phyloP scores from a whole-genome alignment of 2,329 filamentous ascomycete genomes.

The Dactylonectria estremocensis region DNA sequence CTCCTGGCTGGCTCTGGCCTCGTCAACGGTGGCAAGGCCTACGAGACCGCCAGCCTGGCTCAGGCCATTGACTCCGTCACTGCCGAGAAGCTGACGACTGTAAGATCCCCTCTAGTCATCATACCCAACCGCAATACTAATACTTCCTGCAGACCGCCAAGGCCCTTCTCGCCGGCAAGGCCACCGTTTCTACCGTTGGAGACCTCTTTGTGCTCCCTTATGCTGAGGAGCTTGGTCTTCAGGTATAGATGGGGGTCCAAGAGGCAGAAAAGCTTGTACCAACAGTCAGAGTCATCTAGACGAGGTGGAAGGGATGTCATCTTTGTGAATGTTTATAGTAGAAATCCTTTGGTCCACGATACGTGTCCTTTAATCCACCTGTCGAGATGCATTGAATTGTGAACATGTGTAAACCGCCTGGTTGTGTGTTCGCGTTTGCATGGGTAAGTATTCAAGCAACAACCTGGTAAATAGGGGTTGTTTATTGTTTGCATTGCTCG shows the following conservation, averaged over 20 bases:
- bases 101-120: conserved; percentile 64
- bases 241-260: conserved; percentile 77
- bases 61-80: conserved; percentile 87
- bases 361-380: conserved; percentile 33
- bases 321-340: conserved; percentile 64
- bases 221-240: conserved; percentile 93
- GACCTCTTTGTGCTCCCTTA: conserved; percentile 93
- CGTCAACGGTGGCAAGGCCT: conserved; percentile 84
- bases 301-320: conserved; percentile 53
- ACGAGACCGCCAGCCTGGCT: conserved; percentile 85
- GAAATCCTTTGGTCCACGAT: conserved; percentile 55
- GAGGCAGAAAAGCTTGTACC: conserved; percentile 58
- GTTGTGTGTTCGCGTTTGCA: conserved; percentile 1
- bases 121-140: conserved; percentile 47
- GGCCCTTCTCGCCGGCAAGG: conserved; percentile 88
- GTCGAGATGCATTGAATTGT: conserved; percentile 3
- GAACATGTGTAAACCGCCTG: background rate
- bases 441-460: conserved; percentile 5
- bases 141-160: conserved; percentile 80
- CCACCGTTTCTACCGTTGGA: conserved; percentile 89
- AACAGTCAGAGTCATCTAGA: conserved; percentile 61
- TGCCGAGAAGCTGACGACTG: conserved; percentile 86
- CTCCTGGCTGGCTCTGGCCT: conserved; percentile 89
- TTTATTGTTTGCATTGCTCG: conserved; percentile 22
- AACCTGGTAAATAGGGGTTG: conserved; percentile 1